These are phyloP conservation scores for Yarrowia porcina DNA, from an alignment of 805 yeast genomes.

Conservation along the genomic window DNA sequence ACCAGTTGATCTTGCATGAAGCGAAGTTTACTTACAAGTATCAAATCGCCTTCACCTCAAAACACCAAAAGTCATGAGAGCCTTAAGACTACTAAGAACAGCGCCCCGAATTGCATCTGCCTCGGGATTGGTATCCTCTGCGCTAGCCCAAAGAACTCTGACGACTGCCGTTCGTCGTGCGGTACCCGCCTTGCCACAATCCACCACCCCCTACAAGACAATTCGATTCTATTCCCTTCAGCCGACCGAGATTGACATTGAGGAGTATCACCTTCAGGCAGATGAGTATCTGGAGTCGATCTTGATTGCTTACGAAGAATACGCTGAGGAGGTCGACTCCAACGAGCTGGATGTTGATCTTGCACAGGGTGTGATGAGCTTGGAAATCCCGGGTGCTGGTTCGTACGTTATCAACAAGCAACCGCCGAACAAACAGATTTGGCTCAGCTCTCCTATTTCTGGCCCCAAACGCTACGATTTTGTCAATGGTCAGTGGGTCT, in stretches of 20 bases:
- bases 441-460: conserved; percentile 90
- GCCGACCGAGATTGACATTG: conserved; percentile 28
- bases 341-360: conserved; percentile 74
- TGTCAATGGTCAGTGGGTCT: conserved; percentile 71
- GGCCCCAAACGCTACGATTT: conserved; percentile 87
- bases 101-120: neutral
- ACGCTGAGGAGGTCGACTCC: conserved; percentile 50
- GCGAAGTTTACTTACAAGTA: neutral
- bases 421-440: conserved; percentile 95
- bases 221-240: neutral
- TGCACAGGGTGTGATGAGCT: conserved; percentile 77
- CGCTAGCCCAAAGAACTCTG: neutral
- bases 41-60: neutral
- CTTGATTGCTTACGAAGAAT: conserved; percentile 61
- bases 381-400: conserved; percentile 68
- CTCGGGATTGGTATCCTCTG: neutral
- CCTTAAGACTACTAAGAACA: neutral
- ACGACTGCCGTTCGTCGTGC: neutral
- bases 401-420: conserved; percentile 92
- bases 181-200: neutral
- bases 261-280: conserved; percentile 60
- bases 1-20: conserved; percentile 8
- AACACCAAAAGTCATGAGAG: neutral
- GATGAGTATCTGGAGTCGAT: conserved; percentile 68
- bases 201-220: neutral